Base-by-base conservation (phyloP, 1,284 basidiomycete species). In the Puccinia triticina region DNA sequence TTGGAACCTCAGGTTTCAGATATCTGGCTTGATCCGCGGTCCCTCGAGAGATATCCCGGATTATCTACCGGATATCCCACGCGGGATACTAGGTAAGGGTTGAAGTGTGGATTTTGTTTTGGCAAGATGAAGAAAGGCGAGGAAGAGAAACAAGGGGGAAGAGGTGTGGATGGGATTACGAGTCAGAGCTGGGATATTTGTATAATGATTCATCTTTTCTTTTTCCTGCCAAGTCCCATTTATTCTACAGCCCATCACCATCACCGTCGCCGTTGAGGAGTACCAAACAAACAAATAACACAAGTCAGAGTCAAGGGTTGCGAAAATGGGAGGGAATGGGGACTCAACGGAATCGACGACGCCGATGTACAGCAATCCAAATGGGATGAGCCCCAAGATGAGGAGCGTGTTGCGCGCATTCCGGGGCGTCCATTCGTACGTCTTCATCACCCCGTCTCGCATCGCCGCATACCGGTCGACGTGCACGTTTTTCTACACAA, bases 391-490 rank as follows among this genome's bases (percentile, higher is more conserved):
- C 72, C 84, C 53, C 72, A 84, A 73, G 57, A 80, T 11, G 76
- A 84, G 53, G 77, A 84, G 73, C 73, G 84, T 16, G 66, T 85
- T 64, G 57, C 82, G 40, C 46, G 72, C 7, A 64, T 71, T 48
- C 61, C 84, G 57, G 55, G 75, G 10, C 29, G 53, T 46, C 32
- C 81, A 66, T 67, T 83, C 48, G 53, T 32, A n/a, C 21, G 66
- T 5, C 55, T 80, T 29, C 29, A 50, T 3, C 72, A 84, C 61
- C 59, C 81, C 53, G 82, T 84, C 69, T 71, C 64, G 4, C 84
- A 85, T 73, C 80, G 83, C n/a, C 67, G 76, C 77, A 32, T 61
- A 59, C 53, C 77, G 61, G 23, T 64, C 61, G 14, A 67, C 37
- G 48, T 82, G 29, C 29, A 55, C 32, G 66, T 74, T 71, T 48